A percentile compares a stretch with the other conserved stretches of the same genome.
These are phyloP conservation scores for Cyathus striatus DNA, from an alignment of 768 basidiomycete species.

Conservation along the genomic window DNA sequence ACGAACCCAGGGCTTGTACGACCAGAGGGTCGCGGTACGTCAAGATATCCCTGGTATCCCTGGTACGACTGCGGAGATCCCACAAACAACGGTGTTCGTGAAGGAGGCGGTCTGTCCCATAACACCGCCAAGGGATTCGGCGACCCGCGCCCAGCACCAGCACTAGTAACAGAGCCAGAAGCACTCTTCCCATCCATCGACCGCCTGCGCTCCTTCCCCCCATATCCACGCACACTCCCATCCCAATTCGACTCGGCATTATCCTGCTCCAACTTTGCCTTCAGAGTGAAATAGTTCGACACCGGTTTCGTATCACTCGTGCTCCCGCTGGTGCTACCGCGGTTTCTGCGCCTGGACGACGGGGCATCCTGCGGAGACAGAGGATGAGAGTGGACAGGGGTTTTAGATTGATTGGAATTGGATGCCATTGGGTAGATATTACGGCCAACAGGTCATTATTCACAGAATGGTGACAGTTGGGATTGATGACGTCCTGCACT, in stretches of 20 bases:
- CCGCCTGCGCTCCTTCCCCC: conserved; percentile 31
- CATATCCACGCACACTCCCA: conserved; percentile 53
- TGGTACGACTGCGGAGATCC: conserved; percentile 28
- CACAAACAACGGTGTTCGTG: conserved; percentile 35
- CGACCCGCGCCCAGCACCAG: no score
- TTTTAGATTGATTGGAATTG: conserved; percentile 37
- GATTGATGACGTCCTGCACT: not conserved
- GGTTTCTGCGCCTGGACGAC: conserved; percentile 42
- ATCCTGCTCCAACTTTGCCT: conserved; percentile 52
- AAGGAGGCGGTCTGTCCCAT: conserved; percentile 28
- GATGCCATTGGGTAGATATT: conserved; percentile 16
- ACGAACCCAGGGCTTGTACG: conserved; percentile 22
- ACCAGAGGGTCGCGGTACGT: conserved; percentile 8
- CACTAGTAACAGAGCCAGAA: no score
- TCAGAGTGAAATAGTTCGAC: conserved; percentile 57
- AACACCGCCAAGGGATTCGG: conserved; percentile 33
- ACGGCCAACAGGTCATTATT: conserved; percentile 1
- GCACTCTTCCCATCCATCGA: conserved; percentile 11
- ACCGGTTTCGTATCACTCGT: conserved; percentile 19
- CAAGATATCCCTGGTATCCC: no score
- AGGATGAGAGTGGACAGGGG: conserved; percentile 69
- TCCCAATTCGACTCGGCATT: conserved; percentile 31
- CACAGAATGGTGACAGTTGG: not conserved
- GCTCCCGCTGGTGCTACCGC: conserved; percentile 18
- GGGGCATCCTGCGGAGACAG: conserved; percentile 53